Evolutionary conservation across 352 stramenopile species (phyloP).

Genomic region (Phytophthora pluvialis): DNA sequence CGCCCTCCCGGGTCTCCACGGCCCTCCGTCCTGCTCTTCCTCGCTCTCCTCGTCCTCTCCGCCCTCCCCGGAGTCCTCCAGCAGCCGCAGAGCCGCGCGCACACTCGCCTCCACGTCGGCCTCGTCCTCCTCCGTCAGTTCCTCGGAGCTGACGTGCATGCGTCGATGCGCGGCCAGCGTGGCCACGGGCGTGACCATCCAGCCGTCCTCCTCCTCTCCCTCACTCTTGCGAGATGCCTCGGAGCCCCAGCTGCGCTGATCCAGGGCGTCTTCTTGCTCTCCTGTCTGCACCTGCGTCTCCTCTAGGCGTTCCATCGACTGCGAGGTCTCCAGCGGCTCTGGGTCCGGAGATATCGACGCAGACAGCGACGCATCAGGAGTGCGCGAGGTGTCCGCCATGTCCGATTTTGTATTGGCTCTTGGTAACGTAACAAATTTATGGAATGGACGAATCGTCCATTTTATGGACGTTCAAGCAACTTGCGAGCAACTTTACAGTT

Average conservation of each 20-base stretch:
- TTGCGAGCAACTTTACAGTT: too few relatives aligned
- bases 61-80: conserved; percentile 43
- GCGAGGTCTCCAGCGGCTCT: conserved; percentile 3
- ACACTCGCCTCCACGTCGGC: conserved; percentile 62
- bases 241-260: conserved; percentile 21
- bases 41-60: conserved; percentile 33
- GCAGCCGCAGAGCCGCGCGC: conserved; percentile 50
- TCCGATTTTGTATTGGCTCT: conserved; percentile 3
- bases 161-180: conserved; percentile 17
- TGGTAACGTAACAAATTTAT: not conserved
- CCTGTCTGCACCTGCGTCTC: conserved; percentile 1
- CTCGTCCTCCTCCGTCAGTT: conserved; percentile 32
- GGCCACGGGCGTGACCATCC: conserved; percentile 37
- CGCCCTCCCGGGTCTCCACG: not conserved
- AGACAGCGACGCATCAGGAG: conserved; percentile 7
- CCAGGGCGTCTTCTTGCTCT: conserved; percentile 3
- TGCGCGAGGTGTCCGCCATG: conserved; percentile 8
- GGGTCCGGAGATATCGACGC: conserved; percentile 16
- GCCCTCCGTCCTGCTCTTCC: conserved; percentile 13
- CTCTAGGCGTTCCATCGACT: not conserved
- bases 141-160: conserved; percentile 4
- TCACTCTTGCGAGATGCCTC: conserved; percentile 32
- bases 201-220: conserved; percentile 44
- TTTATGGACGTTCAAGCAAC: too few relatives aligned
- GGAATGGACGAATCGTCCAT: not conserved